Base-by-base conservation (phyloP, 164 flowering plant genomes). In the Liriodendron chinense region DNA sequence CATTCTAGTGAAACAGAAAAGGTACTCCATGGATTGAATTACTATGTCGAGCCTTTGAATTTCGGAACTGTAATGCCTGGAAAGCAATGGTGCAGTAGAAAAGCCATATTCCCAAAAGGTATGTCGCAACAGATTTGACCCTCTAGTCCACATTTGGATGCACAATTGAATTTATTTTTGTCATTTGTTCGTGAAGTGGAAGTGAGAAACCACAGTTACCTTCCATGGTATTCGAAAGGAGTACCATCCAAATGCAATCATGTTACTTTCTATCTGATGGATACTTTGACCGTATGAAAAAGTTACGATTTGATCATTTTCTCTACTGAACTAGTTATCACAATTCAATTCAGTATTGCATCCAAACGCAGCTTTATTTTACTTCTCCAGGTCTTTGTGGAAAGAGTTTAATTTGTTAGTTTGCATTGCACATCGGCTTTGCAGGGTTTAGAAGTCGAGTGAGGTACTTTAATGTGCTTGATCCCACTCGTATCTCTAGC, bases 61-160 rank as follows among this genome's bases (percentile, higher is more conserved):
- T 68, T 85, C 28, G 98, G 98, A 69, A 75, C 84, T 25, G 75
- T 86, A 1, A 74, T 87, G 50, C 74, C 72, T 49, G 87, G 92
- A 76, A 89, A 83, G 80, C 80, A 47, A 12, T 94, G 97, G 98
- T 84, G 86, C 83, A 84, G 71, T 75, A 83, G 80, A 75, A 75
- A 79, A 69, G 84, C 90, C 53, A 92, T 91, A 77, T 92, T 86
- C 76, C 95, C 95, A 1, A 88, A 83, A 88, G 98, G 97, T 92
- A 82, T 72, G 53, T 68, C 20, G 1, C 69, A 67, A 16, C 26
- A 2, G 47, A 67, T 7, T 53, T 53, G 26, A 7, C 21, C 22
- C 21, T 9, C 26, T 2, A 21, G 21, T 64, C 26, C 67, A 21
- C 26, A 9, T 23, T 64, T 9, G 67, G 9, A 53, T 34, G 43